Evolutionary conservation across 2,329 filamentous ascomycete genomes (phyloP).

Genomic region (Aspergillus tubingensis): DNA sequence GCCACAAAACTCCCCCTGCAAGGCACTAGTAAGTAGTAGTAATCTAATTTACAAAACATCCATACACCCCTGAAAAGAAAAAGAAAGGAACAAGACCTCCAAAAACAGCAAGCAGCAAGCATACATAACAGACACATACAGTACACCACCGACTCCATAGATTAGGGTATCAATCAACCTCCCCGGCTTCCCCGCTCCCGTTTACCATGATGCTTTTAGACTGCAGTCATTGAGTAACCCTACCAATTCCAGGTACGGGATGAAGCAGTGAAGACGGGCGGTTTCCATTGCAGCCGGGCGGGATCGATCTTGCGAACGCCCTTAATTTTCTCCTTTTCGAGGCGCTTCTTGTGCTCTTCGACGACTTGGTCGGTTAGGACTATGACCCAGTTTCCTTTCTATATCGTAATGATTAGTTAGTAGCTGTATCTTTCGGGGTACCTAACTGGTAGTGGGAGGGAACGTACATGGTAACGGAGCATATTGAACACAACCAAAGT

Average conservation of each 20-base stretch:
- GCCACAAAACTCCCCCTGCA: neutral
- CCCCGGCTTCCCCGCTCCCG: neutral
- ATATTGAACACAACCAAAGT: slow-evolving; percentile 92
- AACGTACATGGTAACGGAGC: slow-evolving; percentile 76
- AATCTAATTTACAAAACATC: neutral
- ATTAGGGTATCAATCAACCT: neutral
- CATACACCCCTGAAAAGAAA: neutral
- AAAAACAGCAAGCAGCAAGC: slow-evolving; percentile 4
- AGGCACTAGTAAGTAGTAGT: neutral
- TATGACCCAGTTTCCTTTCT: slow-evolving; percentile 93
- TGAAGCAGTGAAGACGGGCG: slow-evolving; percentile 87
- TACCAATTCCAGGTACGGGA: slow-evolving; percentile 95
- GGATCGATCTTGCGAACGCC: slow-evolving; percentile 74
- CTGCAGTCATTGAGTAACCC: neutral
- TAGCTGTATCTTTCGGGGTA: slow-evolving; percentile 16
- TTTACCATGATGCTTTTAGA: too few relatives aligned
- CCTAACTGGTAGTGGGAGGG: neutral
- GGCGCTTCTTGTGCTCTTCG: slow-evolving; percentile 65
- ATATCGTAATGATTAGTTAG: neutral
- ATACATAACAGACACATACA: neutral
- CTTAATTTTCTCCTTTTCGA: slow-evolving; percentile 79
- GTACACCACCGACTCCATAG: neutral
- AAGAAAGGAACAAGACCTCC: neutral
- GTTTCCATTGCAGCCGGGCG: slow-evolving; percentile 85
- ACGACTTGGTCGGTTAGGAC: slow-evolving; percentile 84